These are phyloP conservation scores for Gonapodya sp. DNA, from an alignment of 192 early-diverging fungal genomes.

Conservation along the genomic window DNA sequence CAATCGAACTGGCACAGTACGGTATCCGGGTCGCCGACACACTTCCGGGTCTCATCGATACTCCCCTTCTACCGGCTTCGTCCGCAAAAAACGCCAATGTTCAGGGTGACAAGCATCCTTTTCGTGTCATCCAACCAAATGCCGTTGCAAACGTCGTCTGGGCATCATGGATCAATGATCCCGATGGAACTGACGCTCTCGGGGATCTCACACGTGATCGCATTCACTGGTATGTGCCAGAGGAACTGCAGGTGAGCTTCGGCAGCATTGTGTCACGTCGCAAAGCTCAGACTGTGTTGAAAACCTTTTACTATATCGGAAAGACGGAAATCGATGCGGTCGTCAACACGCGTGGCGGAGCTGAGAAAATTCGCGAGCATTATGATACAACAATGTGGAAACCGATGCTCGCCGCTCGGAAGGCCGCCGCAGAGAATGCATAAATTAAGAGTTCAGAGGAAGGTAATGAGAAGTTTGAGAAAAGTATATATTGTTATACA, in stretches of 20 bases:
- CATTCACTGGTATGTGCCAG: slow-evolving; percentile 8
- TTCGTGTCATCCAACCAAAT: background rate
- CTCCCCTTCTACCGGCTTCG: background rate
- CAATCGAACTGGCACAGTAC: background rate
- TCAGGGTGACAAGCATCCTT: background rate
- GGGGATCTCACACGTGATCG: background rate
- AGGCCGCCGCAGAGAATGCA: background rate
- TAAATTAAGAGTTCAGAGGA: background rate
- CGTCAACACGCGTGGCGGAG: background rate
- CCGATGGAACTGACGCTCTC: background rate
- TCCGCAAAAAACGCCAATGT: background rate
- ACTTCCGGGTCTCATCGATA: background rate
- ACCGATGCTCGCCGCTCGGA: background rate
- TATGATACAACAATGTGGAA: background rate
- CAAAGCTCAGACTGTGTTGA: background rate
- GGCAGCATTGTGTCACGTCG: background rate
- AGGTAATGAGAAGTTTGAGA: background rate
- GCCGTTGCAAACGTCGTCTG: background rate
- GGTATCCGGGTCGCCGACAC: slow-evolving; percentile 6
- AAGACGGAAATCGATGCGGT: background rate
- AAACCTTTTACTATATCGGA: background rate
- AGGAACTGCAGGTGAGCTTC: background rate
- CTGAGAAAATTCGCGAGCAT: background rate
- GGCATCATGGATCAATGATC: background rate
- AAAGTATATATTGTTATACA: background rate